Evolutionary conservation across 345 rosid species (phyloP).

Genomic region (Heritiera fomes): DNA sequence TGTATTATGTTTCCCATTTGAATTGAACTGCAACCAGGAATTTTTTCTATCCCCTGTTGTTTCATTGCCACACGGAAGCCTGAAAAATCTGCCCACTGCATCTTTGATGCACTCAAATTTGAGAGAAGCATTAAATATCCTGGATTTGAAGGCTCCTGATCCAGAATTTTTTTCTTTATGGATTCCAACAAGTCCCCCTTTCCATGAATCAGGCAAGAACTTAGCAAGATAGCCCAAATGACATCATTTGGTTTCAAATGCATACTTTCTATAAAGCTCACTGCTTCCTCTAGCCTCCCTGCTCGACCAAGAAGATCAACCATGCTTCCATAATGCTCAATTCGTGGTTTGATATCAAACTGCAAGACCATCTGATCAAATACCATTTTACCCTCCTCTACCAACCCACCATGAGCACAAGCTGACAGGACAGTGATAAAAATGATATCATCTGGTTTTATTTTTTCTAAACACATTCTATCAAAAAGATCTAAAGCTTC

Average conservation of each 20-base stretch:
- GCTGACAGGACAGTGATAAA: constrained; percentile 38
- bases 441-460: constrained; percentile 31
- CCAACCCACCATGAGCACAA: constrained; percentile 40
- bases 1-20: constrained; percentile 30
- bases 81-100: constrained; percentile 29
- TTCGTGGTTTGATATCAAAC: constrained; percentile 32
- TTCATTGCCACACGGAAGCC: constrained; percentile 31
- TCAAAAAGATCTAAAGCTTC: constrained; percentile 31
- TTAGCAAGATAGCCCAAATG: constrained; percentile 33
- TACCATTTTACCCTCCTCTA: constrained; percentile 37
- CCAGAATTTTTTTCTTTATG: constrained; percentile 28
- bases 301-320: constrained; percentile 43
- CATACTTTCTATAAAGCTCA: constrained; percentile 36
- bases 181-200: constrained; percentile 23
- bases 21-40: constrained; percentile 39
- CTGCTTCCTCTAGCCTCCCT: constrained; percentile 36
- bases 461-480: constrained; percentile 26
- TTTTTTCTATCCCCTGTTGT: constrained; percentile 33
- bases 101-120: constrained; percentile 32
- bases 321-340: constrained; percentile 44
- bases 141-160: constrained; percentile 36
- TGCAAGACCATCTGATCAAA: constrained; percentile 31
- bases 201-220: constrained; percentile 34
- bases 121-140: constrained; percentile 33
- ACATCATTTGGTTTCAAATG: constrained; percentile 40